Evolutionary conservation across 345 rosid species (phyloP), one percentile per base, ranked within the genome.

Genomic region (Cardamine resedifolia): DNA sequence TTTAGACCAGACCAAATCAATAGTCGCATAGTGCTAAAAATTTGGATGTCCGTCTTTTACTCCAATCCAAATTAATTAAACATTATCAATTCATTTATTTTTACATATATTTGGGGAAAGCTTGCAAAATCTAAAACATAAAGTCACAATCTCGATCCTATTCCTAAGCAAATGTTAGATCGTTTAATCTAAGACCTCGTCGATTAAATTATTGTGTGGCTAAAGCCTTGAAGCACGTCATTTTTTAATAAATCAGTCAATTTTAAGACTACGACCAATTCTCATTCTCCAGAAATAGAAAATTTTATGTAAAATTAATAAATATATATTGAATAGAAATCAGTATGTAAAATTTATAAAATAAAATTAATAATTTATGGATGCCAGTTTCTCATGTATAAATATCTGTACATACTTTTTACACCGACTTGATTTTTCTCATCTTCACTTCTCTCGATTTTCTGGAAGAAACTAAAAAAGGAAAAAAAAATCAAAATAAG

Each of bases 401-500:
- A 72, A 72, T 72, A 72, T 15, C 1, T 3, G n/a, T 36, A 21
- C 18, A 43, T 47, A 64, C 28, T 23, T 27, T 27, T 64, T 39
- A 11, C 28, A 72, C 33, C 7, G 20, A 39, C 52, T 71, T 15
- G 21, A 53, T 72, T 63, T 53, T 51, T 16, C 30, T n/a, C 8
- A 19, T 63, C 26, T 43, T 21, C n/a, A 24, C 20, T 28, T 23
- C 15, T 62, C 62, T 51, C 10, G 18, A 38, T 49, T 36, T 10
- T n/a, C 3, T 27, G 0, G 59, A 61, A 8, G 16, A 70, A 71
- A 71, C 64, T 55, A 44, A 64, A 72, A 72, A 55, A 69, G 34
- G 33, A 7, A 58, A 59, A 51, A 41, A 44, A 34, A 64, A 63
- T 10, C 57, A 57, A 64, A 55, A 64, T 56, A 64, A 63, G 10